A percentile compares a stretch with the other conserved stretches of the same genome.
Conservation (phyloP, 23 red algal genomes). For the Gracilariopsis chorda region DNA sequence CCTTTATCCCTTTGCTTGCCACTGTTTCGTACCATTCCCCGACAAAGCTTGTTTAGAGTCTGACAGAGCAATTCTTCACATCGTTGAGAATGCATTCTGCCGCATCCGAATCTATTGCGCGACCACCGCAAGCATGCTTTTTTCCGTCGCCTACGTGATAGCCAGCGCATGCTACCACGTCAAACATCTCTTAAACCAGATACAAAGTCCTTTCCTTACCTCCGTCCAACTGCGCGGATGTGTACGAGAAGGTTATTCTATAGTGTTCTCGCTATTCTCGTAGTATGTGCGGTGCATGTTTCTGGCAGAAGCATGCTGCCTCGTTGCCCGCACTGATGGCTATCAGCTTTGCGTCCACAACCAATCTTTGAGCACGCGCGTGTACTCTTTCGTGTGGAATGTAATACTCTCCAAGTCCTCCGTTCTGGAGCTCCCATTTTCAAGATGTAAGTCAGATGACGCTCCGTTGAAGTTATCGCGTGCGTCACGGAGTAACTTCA, state of each 20-base stretch:
- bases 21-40: too few species aligned
- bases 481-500: not conserved
- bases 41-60: too few species aligned
- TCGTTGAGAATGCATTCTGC: too few species aligned
- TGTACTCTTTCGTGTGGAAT: conserved; percentile 44
- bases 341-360: conserved; percentile 17
- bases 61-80: too few species aligned
- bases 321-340: conserved; percentile 18
- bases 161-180: conserved; percentile 37
- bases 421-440: not conserved
- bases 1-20: too few species aligned
- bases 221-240: conserved; percentile 36
- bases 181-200: conserved; percentile 29
- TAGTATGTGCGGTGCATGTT: not conserved
- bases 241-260: conserved; percentile 29
- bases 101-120: conserved; percentile 64
- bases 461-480: not conserved
- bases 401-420: not conserved
- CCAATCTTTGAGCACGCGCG: conserved; percentile 21
- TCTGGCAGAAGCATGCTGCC: conserved; percentile 27
- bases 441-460: not conserved
- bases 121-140: conserved; percentile 81
- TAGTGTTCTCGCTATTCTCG: not conserved
- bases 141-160: conserved; percentile 52
- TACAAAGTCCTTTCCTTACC: conserved; percentile 30